Percentiles rank a stretch among this genome's conserved stretches.
phyloP scores from a whole-genome alignment of 2,329 filamentous ascomycete genomes.

The Cladosporium sp. region DNA sequence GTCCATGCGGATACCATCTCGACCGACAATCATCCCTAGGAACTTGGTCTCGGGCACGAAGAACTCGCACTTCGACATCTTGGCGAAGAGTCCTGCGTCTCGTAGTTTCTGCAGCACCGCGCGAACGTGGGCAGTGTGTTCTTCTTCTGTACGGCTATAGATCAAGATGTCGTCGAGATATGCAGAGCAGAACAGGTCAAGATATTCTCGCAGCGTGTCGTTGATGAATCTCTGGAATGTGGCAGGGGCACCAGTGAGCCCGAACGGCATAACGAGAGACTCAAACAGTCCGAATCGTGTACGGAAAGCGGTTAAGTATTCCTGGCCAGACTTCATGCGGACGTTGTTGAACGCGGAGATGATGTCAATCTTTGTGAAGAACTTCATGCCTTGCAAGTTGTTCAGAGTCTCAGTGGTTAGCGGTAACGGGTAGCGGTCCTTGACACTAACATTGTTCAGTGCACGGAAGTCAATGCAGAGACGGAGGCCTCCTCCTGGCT shows the following conservation, averaged over 20 bases:
- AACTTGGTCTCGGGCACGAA: background rate
- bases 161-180: conserved; percentile 27
- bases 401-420: conserved; percentile 31
- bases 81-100: no score
- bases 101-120: no score
- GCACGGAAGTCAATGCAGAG: no score
- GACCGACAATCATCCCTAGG: background rate
- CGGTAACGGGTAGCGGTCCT: conserved; percentile 31
- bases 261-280: conserved; percentile 32
- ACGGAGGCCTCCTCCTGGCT: no score
- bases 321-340: conserved; percentile 28
- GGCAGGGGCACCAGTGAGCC: conserved; percentile 5
- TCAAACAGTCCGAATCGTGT: conserved; percentile 33
- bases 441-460: no score
- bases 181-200: conserved; percentile 22
- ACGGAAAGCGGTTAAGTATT: conserved; percentile 34
- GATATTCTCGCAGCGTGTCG: conserved; percentile 15
- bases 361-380: conserved; percentile 33
- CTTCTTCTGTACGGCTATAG: no score
- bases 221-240: conserved; percentile 21
- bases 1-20: background rate
- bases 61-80: background rate
- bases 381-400: conserved; percentile 20
- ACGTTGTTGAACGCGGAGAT: conserved; percentile 33
- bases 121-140: no score